Base-by-base conservation (phyloP, 164 flowering plant genomes). In the Kingdonia uniflora region DNA sequence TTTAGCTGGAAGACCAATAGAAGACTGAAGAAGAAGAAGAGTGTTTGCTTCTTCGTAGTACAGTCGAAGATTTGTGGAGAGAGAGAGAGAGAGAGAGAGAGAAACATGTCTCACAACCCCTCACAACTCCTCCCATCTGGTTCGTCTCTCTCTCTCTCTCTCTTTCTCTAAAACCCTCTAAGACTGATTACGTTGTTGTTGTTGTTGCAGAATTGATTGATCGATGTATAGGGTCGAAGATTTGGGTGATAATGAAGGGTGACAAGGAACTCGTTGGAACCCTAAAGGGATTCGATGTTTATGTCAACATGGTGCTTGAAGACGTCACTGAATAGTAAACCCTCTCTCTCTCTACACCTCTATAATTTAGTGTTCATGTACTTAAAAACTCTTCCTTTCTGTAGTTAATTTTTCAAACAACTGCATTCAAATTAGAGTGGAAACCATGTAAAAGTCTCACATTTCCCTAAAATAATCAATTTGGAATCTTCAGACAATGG, bases 211-310 rank as follows among this genome's bases (percentile, higher is more conserved):
- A 91, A 83, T 59, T 91, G 65, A 91, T 91, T 17, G 97, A 91
- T 76, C 75, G 97, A 47, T 91, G 97, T 69, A 79, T 91, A 23
- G 97, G 97, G 20, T 91, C 97, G 44, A 91, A 87, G 54, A 91
- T 91, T 61, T 91, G 97, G 97, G 97, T 91, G 58, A 91, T 91
- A 44, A 91, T 87, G 97, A 91, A 91, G 63, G 97, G 96, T 14
- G 97, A 91, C 72, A 91, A 91, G 71, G 97, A 91, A 75, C 86
- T 91, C 10, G 97, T 91, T 58, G 97, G 97, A 15, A 91, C 96
- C 41, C 83, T 91, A 20, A 62, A 78, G 50, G 97, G 97, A 10
- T 87, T 91, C 45, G 97, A 91, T 58, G 96, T 91, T 17, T 91
- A 91, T 25, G 97, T 91, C 62, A 91, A 91, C 68, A 91, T 91